phyloP scores from a whole-genome alignment of 495 filamentous ascomycete genomes.

The Bacidia gigantensis region DNA sequence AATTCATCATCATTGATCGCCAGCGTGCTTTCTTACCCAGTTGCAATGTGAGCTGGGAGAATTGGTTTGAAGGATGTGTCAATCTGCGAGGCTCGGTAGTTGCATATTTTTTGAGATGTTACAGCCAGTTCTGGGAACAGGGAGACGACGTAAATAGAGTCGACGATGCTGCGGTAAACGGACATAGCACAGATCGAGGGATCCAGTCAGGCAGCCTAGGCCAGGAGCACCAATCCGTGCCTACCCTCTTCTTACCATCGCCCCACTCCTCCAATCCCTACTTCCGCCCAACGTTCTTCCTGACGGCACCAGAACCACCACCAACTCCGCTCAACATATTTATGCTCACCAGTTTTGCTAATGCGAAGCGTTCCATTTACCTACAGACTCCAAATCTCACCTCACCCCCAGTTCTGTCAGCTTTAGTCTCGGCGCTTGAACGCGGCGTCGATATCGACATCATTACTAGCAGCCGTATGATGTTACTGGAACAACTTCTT shows the following conservation, averaged over 20 bases:
- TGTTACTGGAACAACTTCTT: slow-evolving; percentile 58
- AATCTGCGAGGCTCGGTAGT: slow-evolving; percentile 44
- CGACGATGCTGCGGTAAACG: no score
- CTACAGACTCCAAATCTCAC: slow-evolving; percentile 65
- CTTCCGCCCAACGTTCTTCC: slow-evolving; percentile 22
- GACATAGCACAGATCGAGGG: no score
- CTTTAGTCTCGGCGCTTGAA: slow-evolving; percentile 33
- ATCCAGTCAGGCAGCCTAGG: no score
- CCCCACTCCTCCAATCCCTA: slow-evolving; percentile 50
- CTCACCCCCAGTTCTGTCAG: slow-evolving; percentile 38
- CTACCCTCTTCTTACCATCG: slow-evolving; percentile 52
- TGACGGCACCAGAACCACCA: slow-evolving; percentile 24
- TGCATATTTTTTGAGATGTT: slow-evolving; percentile 42
- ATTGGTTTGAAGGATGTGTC: slow-evolving; percentile 60
- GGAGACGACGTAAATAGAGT: slow-evolving; percentile 11
- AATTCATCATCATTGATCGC: slow-evolving; percentile 59
- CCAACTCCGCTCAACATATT: slow-evolving; percentile 54
- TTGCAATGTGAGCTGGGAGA: slow-evolving; percentile 65
- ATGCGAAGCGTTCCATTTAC: slow-evolving; percentile 39
- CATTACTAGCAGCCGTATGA: slow-evolving; percentile 50
- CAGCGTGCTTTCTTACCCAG: slow-evolving; percentile 46
- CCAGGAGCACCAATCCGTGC: background rate
- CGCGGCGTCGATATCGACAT: slow-evolving; percentile 49
- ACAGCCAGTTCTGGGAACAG: slow-evolving; percentile 40
- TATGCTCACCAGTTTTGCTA: slow-evolving; percentile 38